Evolutionary conservation across 2,329 filamentous ascomycete genomes (phyloP).

Genomic region (Phialophora verrucosa): DNA sequence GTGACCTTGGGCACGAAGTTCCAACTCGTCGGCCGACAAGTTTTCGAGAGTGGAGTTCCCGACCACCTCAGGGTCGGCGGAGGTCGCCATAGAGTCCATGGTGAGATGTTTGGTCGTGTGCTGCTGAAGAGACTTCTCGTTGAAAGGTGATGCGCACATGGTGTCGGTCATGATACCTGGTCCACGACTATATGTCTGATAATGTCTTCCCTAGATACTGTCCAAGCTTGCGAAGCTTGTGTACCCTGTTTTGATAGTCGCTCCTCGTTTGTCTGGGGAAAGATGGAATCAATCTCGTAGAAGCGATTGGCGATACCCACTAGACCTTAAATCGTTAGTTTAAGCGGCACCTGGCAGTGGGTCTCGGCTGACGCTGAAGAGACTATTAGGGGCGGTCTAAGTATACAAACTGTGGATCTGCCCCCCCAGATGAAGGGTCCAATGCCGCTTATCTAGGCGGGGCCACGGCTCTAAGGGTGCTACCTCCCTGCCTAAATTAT

Average conservation of each 20-base stretch:
- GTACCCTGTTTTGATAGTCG: too few relatives aligned
- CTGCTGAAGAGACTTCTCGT: background rate
- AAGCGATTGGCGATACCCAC: conserved; percentile 6
- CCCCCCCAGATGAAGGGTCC: background rate
- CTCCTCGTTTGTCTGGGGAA: conserved; percentile 1
- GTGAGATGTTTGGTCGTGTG: conserved; percentile 6
- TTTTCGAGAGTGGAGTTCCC: conserved; percentile 13
- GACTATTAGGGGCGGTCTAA: too few relatives aligned
- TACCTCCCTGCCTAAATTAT: too few relatives aligned
- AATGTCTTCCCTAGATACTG: background rate
- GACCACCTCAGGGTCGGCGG: conserved; percentile 13
- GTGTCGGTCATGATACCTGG: background rate
- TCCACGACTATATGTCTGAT: conserved; percentile 22
- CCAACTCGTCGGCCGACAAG: conserved; percentile 17
- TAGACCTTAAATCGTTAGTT: conserved; percentile 24
- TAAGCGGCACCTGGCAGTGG: conserved; percentile 23
- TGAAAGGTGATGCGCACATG: conserved; percentile 13
- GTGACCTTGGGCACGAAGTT: conserved; percentile 32
- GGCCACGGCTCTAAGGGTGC: background rate
- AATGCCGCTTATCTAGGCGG: conserved; percentile 20
- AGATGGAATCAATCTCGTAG: background rate
- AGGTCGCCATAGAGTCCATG: conserved; percentile 19
- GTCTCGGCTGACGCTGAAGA: background rate
- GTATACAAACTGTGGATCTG: too few relatives aligned
- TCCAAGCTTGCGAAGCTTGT: background rate